These are phyloP conservation scores for Monilinia vaccinii-corymbosi DNA, from an alignment of 2,329 filamentous ascomycete species.

Conservation along the genomic window DNA sequence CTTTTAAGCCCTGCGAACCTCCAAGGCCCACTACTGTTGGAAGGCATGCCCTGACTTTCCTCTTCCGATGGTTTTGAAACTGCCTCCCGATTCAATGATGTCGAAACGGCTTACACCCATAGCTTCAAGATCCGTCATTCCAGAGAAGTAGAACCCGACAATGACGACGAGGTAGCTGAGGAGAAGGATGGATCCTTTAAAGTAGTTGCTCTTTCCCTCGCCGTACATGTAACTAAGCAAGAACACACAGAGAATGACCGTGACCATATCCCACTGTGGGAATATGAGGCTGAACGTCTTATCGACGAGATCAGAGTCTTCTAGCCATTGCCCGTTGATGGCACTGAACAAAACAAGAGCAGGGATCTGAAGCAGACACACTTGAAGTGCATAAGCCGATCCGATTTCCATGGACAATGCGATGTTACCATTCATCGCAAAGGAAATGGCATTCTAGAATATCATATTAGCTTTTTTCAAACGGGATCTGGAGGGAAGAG, in stretches of 20 bases:
- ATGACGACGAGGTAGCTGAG: conserved; percentile 89
- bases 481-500: conserved; percentile 11
- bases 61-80: conserved; percentile 29
- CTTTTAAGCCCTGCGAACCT: no score
- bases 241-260: conserved; percentile 91
- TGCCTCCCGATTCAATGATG: conserved; percentile 27
- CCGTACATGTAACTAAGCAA: conserved; percentile 95
- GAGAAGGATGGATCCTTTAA: conserved; percentile 94
- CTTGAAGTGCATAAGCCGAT: conserved; percentile 91
- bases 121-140: conserved; percentile 33
- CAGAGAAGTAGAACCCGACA: conserved; percentile 81
- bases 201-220: conserved; percentile 99
- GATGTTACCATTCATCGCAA: conserved; percentile 99
- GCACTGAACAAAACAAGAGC: conserved; percentile 88
- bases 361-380: conserved; percentile 89
- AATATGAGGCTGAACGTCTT: conserved; percentile 84
- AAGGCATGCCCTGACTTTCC: conserved; percentile 26
- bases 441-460: conserved; percentile 80
- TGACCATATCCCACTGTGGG: conserved; percentile 98
- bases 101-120: conserved; percentile 30
- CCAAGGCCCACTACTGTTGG: conserved; percentile 19
- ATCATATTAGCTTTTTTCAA: conserved; percentile 14
- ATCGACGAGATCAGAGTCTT: conserved; percentile 42
- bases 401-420: conserved; percentile 98
- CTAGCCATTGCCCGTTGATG: conserved; percentile 51